Conservation (phyloP, 192 early-diverging fungal species). For the Pilobolus umbonatus region DNA sequence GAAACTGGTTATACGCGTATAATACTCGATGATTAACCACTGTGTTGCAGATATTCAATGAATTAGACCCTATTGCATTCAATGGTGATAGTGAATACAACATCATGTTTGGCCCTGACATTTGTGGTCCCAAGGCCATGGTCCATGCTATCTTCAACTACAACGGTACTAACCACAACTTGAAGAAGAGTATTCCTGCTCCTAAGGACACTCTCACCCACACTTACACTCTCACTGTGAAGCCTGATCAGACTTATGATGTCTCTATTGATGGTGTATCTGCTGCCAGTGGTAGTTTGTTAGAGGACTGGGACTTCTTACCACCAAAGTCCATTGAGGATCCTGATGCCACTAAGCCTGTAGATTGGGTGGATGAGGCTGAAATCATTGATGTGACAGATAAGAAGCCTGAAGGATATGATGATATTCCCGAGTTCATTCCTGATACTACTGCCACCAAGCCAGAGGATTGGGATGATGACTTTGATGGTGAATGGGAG, state of each 20-base stretch:
- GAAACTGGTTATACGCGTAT: neutral
- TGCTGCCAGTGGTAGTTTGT: constrained; percentile 75
- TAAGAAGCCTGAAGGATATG: constrained; percentile 70
- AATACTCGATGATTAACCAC: neutral
- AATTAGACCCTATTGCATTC: constrained; percentile 73
- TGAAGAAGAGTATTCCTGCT: constrained; percentile 64
- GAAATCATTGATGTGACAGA: constrained; percentile 71
- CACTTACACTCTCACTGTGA: constrained; percentile 85
- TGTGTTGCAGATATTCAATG: constrained; percentile 61
- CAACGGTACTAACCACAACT: constrained; percentile 84
- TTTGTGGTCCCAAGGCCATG: constrained; percentile 86
- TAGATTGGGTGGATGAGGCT: constrained; percentile 80
- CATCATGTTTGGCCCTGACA: constrained; percentile 89
- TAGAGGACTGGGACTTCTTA: constrained; percentile 75
- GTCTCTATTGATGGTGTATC: constrained; percentile 68
- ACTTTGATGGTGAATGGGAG: constrained; percentile 96
- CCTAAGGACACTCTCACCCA: constrained; percentile 78
- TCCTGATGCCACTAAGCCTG: constrained; percentile 81
- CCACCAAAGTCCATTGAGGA: constrained; percentile 78
- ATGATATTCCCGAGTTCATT: constrained; percentile 74
- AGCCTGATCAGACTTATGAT: constrained; percentile 75
- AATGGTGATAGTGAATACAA: constrained; percentile 80
- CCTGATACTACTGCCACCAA: constrained; percentile 76
- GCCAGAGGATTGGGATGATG: constrained; percentile 93
- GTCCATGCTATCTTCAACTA: constrained; percentile 96